Evolutionary conservation across 495 filamentous ascomycete species (phyloP), one percentile per base, ranked within the genome.

Genomic region (Gamarada debralockiae): DNA sequence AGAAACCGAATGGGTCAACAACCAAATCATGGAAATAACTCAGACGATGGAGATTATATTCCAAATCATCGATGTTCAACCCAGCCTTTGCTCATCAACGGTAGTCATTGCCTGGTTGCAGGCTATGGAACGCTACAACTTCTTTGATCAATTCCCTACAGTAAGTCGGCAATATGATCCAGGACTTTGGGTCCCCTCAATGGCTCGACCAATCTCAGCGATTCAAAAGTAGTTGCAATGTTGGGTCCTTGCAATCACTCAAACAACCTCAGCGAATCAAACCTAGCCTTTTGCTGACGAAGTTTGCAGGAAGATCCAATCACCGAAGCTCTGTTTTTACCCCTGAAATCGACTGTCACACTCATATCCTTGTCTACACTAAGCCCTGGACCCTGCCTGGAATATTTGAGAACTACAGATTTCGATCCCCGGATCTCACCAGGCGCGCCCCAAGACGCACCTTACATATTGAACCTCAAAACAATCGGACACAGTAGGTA

Each of bases 21-120:
- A 73, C 13, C 70, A 79, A 20, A 69, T 90, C 31, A 76, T 83
- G 25, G 87, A 92, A 62, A 75, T 84, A 17, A 70, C 85, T 31
- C 85, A 91, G 61, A 76, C 85, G 34, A 70, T 95, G 72, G 81
- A 90, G 29, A 69, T 90, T 10, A 65, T 90, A 37, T 89, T 95
- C 52, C 74, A 87, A 37, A 73, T 85, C 21, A 62, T 92, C 40
- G 83, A 87, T 38, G 65, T 75, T 4, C 73, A 73, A 3, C 60
- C 68, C 3, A 73, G 72, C 33, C 65, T 82, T 17, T 78, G 84
- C n/a, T 76, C 80, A 14, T 72, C 80, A 2, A 69, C 73, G 12
- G 67, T 82, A 13, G 60, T 95, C 6, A 65, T 86, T 6, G 70
- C 77, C 48, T 97, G 92, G 92, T 89, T 92, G 48, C 66, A 74